phyloP scores from a whole-genome alignment of 306 rosid species.

The Citrullus amarus region DNA sequence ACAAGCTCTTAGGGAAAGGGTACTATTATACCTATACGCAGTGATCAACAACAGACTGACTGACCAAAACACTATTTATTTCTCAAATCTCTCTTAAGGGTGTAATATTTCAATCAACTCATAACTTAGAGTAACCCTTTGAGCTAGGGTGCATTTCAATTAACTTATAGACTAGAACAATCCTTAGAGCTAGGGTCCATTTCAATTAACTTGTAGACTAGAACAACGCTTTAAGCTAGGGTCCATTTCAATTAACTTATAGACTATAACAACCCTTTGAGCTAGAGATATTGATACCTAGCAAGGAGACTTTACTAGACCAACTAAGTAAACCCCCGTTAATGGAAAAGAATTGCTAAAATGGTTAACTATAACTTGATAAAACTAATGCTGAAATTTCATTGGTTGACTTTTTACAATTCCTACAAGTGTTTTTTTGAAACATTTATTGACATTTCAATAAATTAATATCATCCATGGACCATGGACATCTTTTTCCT shows the following conservation, averaged over 20 bases:
- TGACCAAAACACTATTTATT: neutral
- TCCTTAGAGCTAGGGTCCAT: neutral
- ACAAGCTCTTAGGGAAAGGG: neutral
- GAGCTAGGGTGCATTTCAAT: neutral
- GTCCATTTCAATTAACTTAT: neutral
- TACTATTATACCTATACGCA: neutral
- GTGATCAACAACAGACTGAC: neutral
- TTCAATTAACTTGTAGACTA: neutral
- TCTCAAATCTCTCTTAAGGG: neutral
- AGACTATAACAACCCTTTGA: neutral
- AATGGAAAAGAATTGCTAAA: neutral
- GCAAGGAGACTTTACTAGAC: neutral
- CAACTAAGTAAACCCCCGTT: neutral
- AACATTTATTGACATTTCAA: neutral
- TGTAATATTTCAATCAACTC: neutral
- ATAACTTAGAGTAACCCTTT: neutral
- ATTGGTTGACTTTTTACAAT: neutral
- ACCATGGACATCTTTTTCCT: neutral
- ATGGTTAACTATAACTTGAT: neutral
- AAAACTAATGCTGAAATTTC: neutral
- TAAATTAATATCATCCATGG: neutral
- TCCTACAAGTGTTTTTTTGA: neutral
- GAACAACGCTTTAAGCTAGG: neutral
- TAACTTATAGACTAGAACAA: too few relatives aligned
- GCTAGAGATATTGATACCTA: neutral